A percentile compares a stretch with the other conserved stretches of the same genome.
These are phyloP conservation scores for Chlamydomonas asymmetrica DNA, from an alignment of 139 green algal genomes.

Conservation along the genomic window DNA sequence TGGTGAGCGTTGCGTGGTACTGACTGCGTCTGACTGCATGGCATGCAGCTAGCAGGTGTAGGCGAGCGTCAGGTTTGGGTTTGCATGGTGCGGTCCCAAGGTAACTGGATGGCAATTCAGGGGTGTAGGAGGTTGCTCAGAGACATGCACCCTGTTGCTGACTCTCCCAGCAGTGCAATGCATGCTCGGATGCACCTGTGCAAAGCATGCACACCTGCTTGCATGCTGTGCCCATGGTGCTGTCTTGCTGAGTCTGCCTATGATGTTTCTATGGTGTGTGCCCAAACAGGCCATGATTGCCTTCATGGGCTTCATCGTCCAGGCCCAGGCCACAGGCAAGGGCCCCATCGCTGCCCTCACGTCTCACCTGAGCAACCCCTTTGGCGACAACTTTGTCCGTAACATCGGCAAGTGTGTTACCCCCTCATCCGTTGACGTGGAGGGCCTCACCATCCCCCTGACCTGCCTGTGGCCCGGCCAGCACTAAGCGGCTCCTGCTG, in stretches of 20 bases:
- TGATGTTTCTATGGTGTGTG: neutral
- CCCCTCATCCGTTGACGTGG: conserved; percentile 63
- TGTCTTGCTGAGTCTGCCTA: neutral
- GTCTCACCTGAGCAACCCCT: conserved; percentile 69
- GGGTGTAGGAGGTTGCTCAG: no score
- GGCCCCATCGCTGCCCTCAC: conserved; percentile 57
- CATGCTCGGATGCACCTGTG: no score
- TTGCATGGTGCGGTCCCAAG: no score
- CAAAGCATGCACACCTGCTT: no score
- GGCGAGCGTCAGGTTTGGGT: no score
- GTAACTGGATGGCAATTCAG: no score
- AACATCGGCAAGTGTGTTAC: conserved; percentile 75
- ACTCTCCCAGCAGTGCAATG: no score
- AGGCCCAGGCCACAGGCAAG: conserved; percentile 80
- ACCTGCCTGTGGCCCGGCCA: conserved; percentile 75
- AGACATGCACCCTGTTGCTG: no score
- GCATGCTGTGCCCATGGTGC: no score
- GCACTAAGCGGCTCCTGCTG: conserved; percentile 34
- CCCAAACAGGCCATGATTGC: conserved; percentile 8
- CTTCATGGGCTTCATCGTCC: conserved; percentile 55
- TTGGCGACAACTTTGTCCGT: conserved; percentile 58
- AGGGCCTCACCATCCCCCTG: conserved; percentile 72
- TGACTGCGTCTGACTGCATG: conserved; percentile 41
- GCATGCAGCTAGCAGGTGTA: conserved; percentile 38
- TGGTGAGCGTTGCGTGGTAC: no score